phyloP scores from a whole-genome alignment of 768 basidiomycete species.

The Rhodotorula babjevae region DNA sequence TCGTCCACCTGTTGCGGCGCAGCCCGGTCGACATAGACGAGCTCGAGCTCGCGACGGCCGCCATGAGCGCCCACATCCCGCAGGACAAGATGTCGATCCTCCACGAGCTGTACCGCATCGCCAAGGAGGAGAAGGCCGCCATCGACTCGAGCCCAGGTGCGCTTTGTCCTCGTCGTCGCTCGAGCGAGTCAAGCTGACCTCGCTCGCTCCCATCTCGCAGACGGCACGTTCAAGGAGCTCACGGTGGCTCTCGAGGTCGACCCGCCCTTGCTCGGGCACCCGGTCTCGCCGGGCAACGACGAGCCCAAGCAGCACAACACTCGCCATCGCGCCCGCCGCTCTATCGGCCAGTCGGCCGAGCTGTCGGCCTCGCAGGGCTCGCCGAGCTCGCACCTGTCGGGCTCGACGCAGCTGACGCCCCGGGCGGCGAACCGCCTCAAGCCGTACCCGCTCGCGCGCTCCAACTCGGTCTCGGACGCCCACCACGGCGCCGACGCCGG shows the following conservation, averaged over 20 bases:
- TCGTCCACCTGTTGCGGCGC: slow-evolving; percentile 45
- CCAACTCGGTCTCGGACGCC: slow-evolving; percentile 14
- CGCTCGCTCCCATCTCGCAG: background rate
- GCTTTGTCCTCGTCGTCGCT: background rate
- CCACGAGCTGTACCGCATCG: slow-evolving; percentile 47
- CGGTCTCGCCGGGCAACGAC: background rate
- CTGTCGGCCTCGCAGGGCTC: background rate
- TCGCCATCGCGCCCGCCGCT: slow-evolving; percentile 6
- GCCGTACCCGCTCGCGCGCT: slow-evolving; percentile 32
- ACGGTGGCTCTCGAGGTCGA: slow-evolving; percentile 2
- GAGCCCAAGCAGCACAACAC: background rate
- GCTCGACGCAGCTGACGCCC: slow-evolving; percentile 8
- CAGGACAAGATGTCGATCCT: slow-evolving; percentile 44
- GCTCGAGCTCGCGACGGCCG: slow-evolving; percentile 47
- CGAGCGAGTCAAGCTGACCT: no score
- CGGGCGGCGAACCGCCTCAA: background rate
- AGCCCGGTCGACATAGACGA: slow-evolving; percentile 43
- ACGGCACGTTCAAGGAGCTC: background rate
- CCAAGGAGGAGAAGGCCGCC: slow-evolving; percentile 44
- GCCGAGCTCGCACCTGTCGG: background rate
- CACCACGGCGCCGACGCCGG: background rate
- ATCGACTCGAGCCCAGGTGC: background rate
- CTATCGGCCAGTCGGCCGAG: slow-evolving; percentile 1
- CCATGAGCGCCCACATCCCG: slow-evolving; percentile 45
- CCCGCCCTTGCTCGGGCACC: background rate